phyloP scores from a whole-genome alignment of 176 grass and related monocot species.

The Zoysia japonica region DNA sequence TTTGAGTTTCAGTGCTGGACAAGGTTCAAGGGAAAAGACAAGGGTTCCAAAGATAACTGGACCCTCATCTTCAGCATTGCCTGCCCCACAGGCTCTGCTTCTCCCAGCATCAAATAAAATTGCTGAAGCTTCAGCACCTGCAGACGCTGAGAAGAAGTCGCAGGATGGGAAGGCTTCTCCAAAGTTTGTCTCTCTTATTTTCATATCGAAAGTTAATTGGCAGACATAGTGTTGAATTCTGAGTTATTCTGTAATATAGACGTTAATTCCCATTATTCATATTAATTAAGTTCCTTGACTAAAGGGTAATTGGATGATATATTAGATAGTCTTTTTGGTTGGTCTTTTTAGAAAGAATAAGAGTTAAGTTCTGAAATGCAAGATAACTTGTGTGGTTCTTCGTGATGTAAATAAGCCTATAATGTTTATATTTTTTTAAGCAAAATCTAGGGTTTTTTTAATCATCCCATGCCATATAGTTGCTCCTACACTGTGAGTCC shows the following conservation, averaged over 20 bases:
- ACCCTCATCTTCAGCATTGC: conserved; percentile 28
- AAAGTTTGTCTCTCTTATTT: conserved; percentile 48
- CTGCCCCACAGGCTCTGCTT: conserved; percentile 37
- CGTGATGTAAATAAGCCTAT: too few relatives aligned
- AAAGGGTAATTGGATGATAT: conserved; percentile 25
- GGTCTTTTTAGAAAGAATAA: neutral
- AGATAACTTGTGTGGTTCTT: too few relatives aligned
- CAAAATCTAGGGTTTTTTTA: too few relatives aligned
- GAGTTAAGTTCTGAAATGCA: too few relatives aligned
- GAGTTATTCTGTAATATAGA: conserved; percentile 2
- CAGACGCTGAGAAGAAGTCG: conserved; percentile 54
- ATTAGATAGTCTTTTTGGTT: neutral
- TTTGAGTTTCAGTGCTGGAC: conserved; percentile 85
- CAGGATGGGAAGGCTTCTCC: conserved; percentile 52
- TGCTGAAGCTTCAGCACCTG: conserved; percentile 29
- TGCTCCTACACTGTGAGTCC: too few relatives aligned
- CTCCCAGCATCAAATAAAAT: conserved; percentile 36
- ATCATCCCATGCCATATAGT: too few relatives aligned
- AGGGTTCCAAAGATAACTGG: conserved; percentile 57
- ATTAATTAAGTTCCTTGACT: conserved; percentile 9
- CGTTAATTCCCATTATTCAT: neutral
- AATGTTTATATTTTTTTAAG: too few relatives aligned
- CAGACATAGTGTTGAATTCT: conserved; percentile 12
- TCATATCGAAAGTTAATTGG: conserved; percentile 33
- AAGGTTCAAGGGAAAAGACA: conserved; percentile 86